Percentiles rank a stretch among this genome's conserved stretches.
Evolutionary conservation across 2,329 filamentous ascomycete species (phyloP).

Genomic region (Fonsecaea erecta): DNA sequence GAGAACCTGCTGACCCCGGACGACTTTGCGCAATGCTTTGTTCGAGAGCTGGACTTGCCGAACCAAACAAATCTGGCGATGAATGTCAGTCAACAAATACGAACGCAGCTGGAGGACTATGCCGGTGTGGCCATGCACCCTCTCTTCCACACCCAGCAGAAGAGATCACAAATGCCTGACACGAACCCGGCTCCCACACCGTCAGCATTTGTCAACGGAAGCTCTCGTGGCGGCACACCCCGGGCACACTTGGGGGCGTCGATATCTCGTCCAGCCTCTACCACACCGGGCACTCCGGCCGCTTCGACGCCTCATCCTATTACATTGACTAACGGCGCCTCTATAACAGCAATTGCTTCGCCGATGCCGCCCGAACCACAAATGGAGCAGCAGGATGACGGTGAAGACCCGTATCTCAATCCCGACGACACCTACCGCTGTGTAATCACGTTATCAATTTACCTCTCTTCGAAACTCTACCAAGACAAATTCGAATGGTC

Average conservation of each 20-base stretch:
- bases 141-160: slow-evolving; percentile 70
- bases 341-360: slow-evolving; percentile 71
- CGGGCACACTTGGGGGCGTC: slow-evolving; percentile 42
- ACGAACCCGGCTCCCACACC: slow-evolving; percentile 41
- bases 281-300: slow-evolving; percentile 36
- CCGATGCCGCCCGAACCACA: slow-evolving; percentile 52
- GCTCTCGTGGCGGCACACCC: slow-evolving; percentile 58
- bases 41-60: slow-evolving; percentile 91
- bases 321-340: slow-evolving; percentile 45
- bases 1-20: slow-evolving; percentile 93
- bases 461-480: slow-evolving; percentile 87
- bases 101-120: slow-evolving; percentile 93
- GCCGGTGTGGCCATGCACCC: slow-evolving; percentile 92
- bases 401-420: slow-evolving; percentile 62
- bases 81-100: slow-evolving; percentile 91
- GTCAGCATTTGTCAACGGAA: slow-evolving; percentile 44
- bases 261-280: slow-evolving; percentile 35
- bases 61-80: slow-evolving; percentile 70
- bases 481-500: slow-evolving; percentile 99
- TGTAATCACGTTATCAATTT: slow-evolving; percentile 87
- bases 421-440: slow-evolving; percentile 95
- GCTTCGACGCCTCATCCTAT: slow-evolving; percentile 58
- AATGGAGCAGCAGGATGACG: slow-evolving; percentile 18
- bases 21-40: slow-evolving; percentile 87
- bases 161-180: slow-evolving; percentile 43